Evolutionary conservation across 2,329 filamentous ascomycete species (phyloP), one percentile per base, ranked within the genome.

Genomic region (Talaromyces rugulosus): DNA sequence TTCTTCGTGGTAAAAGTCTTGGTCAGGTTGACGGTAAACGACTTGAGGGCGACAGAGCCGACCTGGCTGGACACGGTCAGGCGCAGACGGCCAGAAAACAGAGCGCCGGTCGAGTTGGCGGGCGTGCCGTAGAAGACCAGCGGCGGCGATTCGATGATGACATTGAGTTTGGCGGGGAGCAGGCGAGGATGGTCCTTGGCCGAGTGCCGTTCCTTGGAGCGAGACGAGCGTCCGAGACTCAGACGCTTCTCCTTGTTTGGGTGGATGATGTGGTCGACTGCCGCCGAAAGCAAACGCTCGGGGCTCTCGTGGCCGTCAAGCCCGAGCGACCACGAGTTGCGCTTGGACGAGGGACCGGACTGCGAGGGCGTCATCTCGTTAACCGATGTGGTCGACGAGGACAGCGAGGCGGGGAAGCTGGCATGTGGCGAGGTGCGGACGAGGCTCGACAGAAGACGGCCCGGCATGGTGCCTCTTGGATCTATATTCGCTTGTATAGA

Each of bases 1-100:
- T 89, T 89, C 83, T 94, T 96, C 68, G 91, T 91, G 33, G 84
- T 85, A 53, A 88, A 85, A 67, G 87, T 87, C 64, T 90, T 85
- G 69, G 85, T 82, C 64, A 99, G 83, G 60, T 80, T 83, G 77
- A 95, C 90, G 56, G 85, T 83, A 71, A 97, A 89, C 62, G 83
- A 86, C 64, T 90, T 87, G 52, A 97, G 77, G 11, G 75, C 80
- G 55, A 91, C 83, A 62, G 89, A 80, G 4, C 75, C 73, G 6
- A 87, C 84, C 11, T 76, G 70, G 59, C 92, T 88, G 65, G 84
- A 83, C 69, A 96, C 85, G 44, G 86, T 81, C 60, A 98, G 77
- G 68, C 88, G 86, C 68, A 98, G 80, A 73, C 92, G 90, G 33
- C 92, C 92, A 0, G 92, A 96, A 57, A 97, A 85, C 63, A 97